Evolutionary conservation across 495 filamentous ascomycete species (phyloP).

Genomic region (Parathielavia hyrcaniae): DNA sequence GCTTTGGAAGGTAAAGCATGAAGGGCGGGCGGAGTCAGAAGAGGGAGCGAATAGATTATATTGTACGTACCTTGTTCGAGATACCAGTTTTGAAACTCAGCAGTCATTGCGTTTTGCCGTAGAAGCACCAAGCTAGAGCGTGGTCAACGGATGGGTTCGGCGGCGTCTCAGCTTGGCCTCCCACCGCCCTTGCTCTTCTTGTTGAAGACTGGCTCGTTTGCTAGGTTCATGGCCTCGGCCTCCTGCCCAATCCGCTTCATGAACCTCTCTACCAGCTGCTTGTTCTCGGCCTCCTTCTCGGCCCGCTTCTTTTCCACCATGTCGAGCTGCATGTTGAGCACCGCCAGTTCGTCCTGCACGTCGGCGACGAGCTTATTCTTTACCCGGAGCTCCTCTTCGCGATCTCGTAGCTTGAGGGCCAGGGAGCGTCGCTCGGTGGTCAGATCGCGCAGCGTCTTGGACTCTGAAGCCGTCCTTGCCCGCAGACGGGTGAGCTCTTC

Average conservation of each 20-base stretch:
- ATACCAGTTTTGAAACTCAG: slow-evolving; percentile 8
- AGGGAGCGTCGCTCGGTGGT: slow-evolving; percentile 57
- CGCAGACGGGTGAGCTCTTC: slow-evolving; percentile 56
- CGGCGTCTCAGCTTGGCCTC: too few relatives aligned
- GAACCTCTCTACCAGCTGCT: slow-evolving; percentile 82
- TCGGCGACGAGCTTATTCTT: slow-evolving; percentile 80
- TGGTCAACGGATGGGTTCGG: too few relatives aligned
- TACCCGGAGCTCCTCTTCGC: slow-evolving; percentile 75
- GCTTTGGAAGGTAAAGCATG: too few relatives aligned
- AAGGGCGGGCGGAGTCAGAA: not conserved
- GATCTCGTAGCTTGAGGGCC: slow-evolving; percentile 60
- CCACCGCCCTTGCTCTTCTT: slow-evolving; percentile 5
- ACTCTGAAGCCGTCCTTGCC: slow-evolving; percentile 49
- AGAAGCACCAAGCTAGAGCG: too few relatives aligned
- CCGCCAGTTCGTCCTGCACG: slow-evolving; percentile 84
- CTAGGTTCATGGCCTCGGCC: slow-evolving; percentile 79
- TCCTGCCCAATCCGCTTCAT: slow-evolving; percentile 80
- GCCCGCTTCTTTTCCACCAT: slow-evolving; percentile 66
- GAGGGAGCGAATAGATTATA: not conserved
- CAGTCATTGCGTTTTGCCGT: not conserved
- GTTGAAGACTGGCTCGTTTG: slow-evolving; percentile 35
- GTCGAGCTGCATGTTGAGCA: slow-evolving; percentile 79
- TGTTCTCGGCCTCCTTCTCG: slow-evolving; percentile 72
- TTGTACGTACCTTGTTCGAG: slow-evolving; percentile 13
- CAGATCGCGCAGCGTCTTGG: slow-evolving; percentile 53